Conservation (phyloP, 1,139 yeast genomes). For the Ogataea hybrid region DNA sequence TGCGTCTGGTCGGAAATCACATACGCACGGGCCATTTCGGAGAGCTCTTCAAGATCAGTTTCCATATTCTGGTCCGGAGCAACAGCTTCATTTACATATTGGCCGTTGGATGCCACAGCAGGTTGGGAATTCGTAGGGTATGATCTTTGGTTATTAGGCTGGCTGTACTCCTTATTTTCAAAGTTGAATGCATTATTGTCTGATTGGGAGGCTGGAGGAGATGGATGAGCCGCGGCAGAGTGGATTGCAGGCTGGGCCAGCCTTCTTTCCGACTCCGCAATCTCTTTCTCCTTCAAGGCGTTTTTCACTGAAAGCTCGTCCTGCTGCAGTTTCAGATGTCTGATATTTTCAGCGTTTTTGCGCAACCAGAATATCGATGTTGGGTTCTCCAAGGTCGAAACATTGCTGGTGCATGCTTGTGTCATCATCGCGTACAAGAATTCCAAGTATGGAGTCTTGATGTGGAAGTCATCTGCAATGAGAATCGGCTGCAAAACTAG, state of each 20-base stretch:
- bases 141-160: constrained; percentile 10
- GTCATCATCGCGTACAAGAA: constrained; percentile 78
- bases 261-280: constrained; percentile 15
- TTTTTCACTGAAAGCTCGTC: constrained; percentile 24
- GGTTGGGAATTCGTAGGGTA: constrained; percentile 3
- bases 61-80: constrained; percentile 12
- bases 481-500: constrained; percentile 80
- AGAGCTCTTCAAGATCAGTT: constrained; percentile 27
- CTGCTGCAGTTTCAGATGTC: constrained; percentile 31
- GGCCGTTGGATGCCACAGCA: neutral
- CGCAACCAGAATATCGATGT: constrained; percentile 35
- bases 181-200: neutral
- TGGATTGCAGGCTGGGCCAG: constrained; percentile 14
- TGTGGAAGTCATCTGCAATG: constrained; percentile 79
- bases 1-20: constrained; percentile 24
- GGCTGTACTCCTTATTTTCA: constrained; percentile 5
- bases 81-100: neutral
- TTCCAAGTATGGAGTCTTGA: constrained; percentile 87
- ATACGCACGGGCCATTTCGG: constrained; percentile 30
- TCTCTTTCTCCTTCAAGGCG: constrained; percentile 24
- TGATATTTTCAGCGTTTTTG: constrained; percentile 38
- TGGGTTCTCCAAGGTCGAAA: constrained; percentile 24
- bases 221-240: constrained; percentile 6
- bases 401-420: constrained; percentile 54
- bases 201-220: constrained; percentile 8